These are phyloP conservation scores for Fusarium verrucosum DNA, from an alignment of 2,329 filamentous ascomycete genomes.

Conservation along the genomic window DNA sequence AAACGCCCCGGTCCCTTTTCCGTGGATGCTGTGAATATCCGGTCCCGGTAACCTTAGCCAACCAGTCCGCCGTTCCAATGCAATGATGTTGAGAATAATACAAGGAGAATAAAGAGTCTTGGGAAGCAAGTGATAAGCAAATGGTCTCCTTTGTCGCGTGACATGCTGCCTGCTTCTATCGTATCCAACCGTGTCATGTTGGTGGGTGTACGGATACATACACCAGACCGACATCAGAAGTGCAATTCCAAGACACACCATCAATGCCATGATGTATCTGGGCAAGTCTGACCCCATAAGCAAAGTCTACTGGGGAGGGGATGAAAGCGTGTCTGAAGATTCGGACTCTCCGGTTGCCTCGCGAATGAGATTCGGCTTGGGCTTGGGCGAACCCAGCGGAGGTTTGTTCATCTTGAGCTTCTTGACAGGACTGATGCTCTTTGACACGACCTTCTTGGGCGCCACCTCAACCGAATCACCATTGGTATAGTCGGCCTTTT, in stretches of 20 bases:
- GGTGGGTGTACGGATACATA: neutral
- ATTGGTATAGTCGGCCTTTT: slow-evolving; percentile 50
- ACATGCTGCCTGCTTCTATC: slow-evolving; percentile 39
- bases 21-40: slow-evolving; percentile 43
- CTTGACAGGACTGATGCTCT: slow-evolving; percentile 53
- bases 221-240: slow-evolving; percentile 1
- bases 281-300: neutral
- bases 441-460: slow-evolving; percentile 50
- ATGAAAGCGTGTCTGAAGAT: slow-evolving; percentile 65
- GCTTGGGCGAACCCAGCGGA: slow-evolving; percentile 58
- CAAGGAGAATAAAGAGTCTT: slow-evolving; percentile 29
- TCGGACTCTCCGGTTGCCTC: slow-evolving; percentile 64
- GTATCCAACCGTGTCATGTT: slow-evolving; percentile 40
- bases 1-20: slow-evolving; percentile 45
- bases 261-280: neutral
- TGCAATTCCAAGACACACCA: neutral
- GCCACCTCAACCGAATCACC: slow-evolving; percentile 45
- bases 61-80: slow-evolving; percentile 42
- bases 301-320: slow-evolving; percentile 53
- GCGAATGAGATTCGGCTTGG: slow-evolving; percentile 56
- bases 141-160: slow-evolving; percentile 23
- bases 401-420: slow-evolving; percentile 58
- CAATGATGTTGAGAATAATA: slow-evolving; percentile 44
- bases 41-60: slow-evolving; percentile 42
- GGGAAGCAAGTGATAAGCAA: slow-evolving; percentile 25